A percentile compares a stretch with the other conserved stretches of the same genome.
Conservation (phyloP, 2,329 filamentous ascomycete species). For the Epichloe gansuensis region DNA sequence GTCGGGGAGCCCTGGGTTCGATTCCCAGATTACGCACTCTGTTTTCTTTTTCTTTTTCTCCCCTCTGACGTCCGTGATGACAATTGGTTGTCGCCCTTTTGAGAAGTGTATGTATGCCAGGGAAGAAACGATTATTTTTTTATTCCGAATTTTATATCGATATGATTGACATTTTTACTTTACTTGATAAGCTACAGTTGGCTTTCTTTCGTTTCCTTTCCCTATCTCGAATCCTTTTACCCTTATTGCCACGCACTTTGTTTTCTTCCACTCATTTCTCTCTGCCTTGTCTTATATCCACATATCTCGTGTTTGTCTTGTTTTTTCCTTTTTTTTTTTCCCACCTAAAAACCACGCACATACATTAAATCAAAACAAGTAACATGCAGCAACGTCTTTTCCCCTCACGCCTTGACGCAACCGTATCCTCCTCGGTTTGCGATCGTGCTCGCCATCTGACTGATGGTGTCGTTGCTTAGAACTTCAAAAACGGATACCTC, state of each 20-base stretch:
- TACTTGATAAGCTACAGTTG: too few species aligned
- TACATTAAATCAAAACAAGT: neutral
- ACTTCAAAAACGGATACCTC: slow-evolving; percentile 36
- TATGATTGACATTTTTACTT: too few species aligned
- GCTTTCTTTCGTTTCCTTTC: too few species aligned
- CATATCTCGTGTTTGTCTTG: neutral
- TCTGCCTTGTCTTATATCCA: neutral
- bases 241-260: too few species aligned
- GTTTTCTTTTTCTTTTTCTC: neutral
- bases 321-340: neutral
- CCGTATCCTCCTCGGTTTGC: slow-evolving; percentile 21
- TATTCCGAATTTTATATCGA: too few species aligned
- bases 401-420: neutral
- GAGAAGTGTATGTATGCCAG: too few species aligned
- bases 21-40: slow-evolving; percentile 19
- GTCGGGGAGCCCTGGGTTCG: slow-evolving; percentile 22
- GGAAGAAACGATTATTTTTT: too few species aligned
- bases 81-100: too few species aligned
- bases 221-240: too few species aligned
- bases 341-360: neutral
- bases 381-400: neutral
- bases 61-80: too few species aligned
- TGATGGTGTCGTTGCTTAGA: slow-evolving; percentile 28
- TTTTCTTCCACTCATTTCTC: neutral
- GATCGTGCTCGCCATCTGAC: slow-evolving; percentile 23